phyloP scores from a whole-genome alignment of 2,329 filamentous ascomycete species.

The Alternaria sp. region DNA sequence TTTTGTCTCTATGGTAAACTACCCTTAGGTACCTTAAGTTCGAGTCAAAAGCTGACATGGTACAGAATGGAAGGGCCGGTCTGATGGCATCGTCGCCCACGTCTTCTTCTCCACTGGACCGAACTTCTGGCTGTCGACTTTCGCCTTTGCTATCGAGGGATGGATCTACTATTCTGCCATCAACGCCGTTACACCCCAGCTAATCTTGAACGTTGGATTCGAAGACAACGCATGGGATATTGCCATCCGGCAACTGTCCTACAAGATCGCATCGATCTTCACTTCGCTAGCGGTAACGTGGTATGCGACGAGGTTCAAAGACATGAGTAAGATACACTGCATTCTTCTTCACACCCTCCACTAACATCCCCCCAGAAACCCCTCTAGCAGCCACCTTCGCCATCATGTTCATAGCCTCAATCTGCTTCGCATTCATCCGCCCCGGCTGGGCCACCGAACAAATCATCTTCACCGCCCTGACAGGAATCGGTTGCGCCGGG shows the following conservation, averaged over 20 bases:
- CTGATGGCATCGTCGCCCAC: conserved; percentile 62
- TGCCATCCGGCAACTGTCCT: conserved; percentile 36
- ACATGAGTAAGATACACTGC: conserved; percentile 26
- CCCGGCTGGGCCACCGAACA: conserved; percentile 34
- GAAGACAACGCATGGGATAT: conserved; percentile 40
- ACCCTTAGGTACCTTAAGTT: no score
- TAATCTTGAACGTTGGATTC: conserved; percentile 41
- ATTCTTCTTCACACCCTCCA: not conserved
- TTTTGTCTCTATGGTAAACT: conserved; percentile 37
- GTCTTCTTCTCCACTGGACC: conserved; percentile 61
- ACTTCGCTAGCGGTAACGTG: conserved; percentile 32
- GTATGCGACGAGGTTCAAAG: conserved; percentile 37
- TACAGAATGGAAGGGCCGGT: conserved; percentile 62
- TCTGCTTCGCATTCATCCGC: conserved; percentile 34
- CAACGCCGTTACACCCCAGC: conserved; percentile 40
- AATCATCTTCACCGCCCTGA: conserved; percentile 34
- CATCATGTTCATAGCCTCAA: conserved; percentile 35
- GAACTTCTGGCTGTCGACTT: conserved; percentile 62
- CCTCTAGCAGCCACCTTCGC: conserved; percentile 35
- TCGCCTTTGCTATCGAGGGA: conserved; percentile 64
- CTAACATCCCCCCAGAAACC: conserved; percentile 15
- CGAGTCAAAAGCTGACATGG: not conserved
- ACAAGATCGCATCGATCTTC: conserved; percentile 31
- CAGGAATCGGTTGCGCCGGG: conserved; percentile 36
- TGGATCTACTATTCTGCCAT: conserved; percentile 60